Evolutionary conservation across 169 alveolate genomes (phyloP), one percentile per base, ranked within the genome.

Genomic region (Eimeria maxima): DNA sequence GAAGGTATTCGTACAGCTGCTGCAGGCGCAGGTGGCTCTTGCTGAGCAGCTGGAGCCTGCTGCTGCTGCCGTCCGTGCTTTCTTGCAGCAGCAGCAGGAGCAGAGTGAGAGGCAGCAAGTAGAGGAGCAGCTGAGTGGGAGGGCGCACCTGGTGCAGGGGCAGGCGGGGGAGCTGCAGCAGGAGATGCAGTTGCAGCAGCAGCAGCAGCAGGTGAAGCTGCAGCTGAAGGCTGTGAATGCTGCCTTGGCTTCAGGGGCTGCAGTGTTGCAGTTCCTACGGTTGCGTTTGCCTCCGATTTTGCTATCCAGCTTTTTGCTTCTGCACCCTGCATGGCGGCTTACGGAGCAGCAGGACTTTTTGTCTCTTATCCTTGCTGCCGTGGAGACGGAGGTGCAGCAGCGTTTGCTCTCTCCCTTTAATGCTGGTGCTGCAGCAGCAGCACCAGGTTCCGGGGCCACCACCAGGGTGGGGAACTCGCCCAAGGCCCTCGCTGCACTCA

Each of bases 301-400:
- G 16, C 29, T 45, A 10, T 81, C 90, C 11, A 45, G 50, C 8
- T 50, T 81, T 33, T 45, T 33, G 71, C 73, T 50, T 69, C 90
- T 81, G 44, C 90, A 81, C 4, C 90, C 90, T 33, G 73, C 71
- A n/a, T 81, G 90, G 90, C 65, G 24, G 73, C 90, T 81, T 18
- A 81, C 65, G 8, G 71, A 81, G 90, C 90, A 50, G 71, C 90
- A 81, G 24, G 47, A 81, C 14, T 6, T 63, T 27, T 50, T 81
- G 45, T 27, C 71, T 22, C 69, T 47, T 5, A 63, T 81, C 20
- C 71, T 33, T 27, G 42, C 90, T 29, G 90, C 90, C 6, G 90
- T 50, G n/a, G 71, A 81, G 44, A 45, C 71, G 7, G 90, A 81
- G 53, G 50, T 47, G 47, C 45, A 27, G 90, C 47, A n/a, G 63